These are phyloP conservation scores for Amphirosellinia nigrospora DNA, from an alignment of 495 filamentous ascomycete genomes.

Conservation along the genomic window DNA sequence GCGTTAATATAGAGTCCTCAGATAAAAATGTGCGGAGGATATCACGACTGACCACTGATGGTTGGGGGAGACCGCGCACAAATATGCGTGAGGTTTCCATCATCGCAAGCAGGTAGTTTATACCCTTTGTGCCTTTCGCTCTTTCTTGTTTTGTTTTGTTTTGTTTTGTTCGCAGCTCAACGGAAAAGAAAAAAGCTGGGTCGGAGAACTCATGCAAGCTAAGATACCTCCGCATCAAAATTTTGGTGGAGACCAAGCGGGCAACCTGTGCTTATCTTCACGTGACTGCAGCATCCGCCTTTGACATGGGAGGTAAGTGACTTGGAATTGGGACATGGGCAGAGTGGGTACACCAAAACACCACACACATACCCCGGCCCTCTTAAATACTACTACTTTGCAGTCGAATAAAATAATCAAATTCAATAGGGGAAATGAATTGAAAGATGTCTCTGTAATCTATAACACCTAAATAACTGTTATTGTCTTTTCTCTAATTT, in stretches of 20 bases:
- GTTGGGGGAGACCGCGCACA: conserved; percentile 65
- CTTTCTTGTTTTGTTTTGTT: conserved; percentile 2
- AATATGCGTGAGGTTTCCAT: conserved; percentile 88
- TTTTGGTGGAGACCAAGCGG: conserved; percentile 18
- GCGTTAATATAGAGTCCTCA: conserved; percentile 62
- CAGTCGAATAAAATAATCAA: no score
- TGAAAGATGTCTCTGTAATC: no score
- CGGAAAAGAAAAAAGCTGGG: conserved; percentile 33
- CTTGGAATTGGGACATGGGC: no score
- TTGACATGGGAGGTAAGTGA: not conserved
- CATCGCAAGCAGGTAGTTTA: conserved; percentile 4
- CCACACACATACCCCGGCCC: no score
- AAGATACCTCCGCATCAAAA: not conserved
- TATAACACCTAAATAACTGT: no score
- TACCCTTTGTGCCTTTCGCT: not conserved
- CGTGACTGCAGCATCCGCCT: conserved; percentile 24
- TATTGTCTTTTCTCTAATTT: no score
- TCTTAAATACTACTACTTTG: no score
- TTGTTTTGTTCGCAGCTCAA: not conserved
- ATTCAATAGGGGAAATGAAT: no score
- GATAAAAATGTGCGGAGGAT: conserved; percentile 32
- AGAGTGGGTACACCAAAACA: no score
- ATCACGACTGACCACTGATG: conserved; percentile 61
- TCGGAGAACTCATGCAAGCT: not conserved
- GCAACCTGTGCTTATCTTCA: conserved; percentile 3